These are phyloP conservation scores for Lachancea waltii DNA, from an alignment of 805 yeast genomes.

Conservation along the genomic window DNA sequence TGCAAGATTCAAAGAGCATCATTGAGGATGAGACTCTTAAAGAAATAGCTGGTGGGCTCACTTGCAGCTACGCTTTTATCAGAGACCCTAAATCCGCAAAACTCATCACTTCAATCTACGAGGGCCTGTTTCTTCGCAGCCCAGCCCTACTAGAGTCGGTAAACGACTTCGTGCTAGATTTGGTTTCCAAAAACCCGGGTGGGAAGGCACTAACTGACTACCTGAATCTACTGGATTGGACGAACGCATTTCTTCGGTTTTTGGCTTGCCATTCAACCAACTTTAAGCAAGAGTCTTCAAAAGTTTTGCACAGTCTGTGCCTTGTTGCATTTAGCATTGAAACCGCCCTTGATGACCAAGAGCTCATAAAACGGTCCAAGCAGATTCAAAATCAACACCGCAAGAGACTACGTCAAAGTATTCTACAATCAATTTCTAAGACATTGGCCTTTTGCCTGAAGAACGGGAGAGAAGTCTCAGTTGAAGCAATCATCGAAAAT, in stretches of 20 bases:
- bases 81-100: constrained; percentile 45
- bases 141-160: constrained; percentile 34
- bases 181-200: constrained; percentile 28
- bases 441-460: constrained; percentile 16
- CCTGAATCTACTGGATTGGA: constrained; percentile 54
- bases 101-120: constrained; percentile 37
- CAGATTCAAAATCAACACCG: constrained; percentile 35
- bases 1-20: constrained; percentile 10
- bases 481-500: neutral
- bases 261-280: constrained; percentile 19
- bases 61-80: constrained; percentile 45
- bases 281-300: constrained; percentile 31
- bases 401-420: constrained; percentile 34
- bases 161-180: constrained; percentile 35
- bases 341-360: constrained; percentile 23
- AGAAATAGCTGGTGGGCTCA: constrained; percentile 32
- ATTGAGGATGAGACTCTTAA: constrained; percentile 21
- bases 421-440: constrained; percentile 29
- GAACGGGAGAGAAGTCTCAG: constrained; percentile 11
- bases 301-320: constrained; percentile 37
- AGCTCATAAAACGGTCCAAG: constrained; percentile 15
- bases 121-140: constrained; percentile 31
- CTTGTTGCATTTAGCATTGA: constrained; percentile 28
- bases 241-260: constrained; percentile 33
- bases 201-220: constrained; percentile 52